A percentile compares a stretch with the other conserved stretches of the same genome.
Conservation (phyloP, 352 stramenopile genomes). For the Phytophthora citrophthora region DNA sequence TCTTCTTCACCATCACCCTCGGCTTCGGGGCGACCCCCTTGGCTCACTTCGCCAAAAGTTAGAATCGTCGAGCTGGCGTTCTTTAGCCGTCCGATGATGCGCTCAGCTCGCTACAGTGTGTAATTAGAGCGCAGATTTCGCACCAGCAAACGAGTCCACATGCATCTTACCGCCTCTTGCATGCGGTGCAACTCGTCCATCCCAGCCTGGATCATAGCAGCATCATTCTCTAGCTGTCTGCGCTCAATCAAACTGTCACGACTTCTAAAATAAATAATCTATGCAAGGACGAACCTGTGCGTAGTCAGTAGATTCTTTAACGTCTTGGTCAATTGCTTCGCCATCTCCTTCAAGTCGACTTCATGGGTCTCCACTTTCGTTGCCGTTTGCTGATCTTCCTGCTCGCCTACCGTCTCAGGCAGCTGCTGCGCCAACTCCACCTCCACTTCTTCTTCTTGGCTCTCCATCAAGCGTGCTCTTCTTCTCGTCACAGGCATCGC, state of each 20-base stretch:
- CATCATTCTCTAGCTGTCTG: constrained; percentile 64
- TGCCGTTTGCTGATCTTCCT: constrained; percentile 15
- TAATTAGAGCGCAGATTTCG: not conserved
- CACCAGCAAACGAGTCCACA: not conserved
- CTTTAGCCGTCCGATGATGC: constrained; percentile 47
- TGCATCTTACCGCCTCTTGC: constrained; percentile 53
- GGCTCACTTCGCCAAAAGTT: constrained; percentile 44
- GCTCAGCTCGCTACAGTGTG: constrained; percentile 38
- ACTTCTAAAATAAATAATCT: not conserved
- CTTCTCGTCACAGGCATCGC: constrained; percentile 44
- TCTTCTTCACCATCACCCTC: constrained; percentile 26
- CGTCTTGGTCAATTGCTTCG: constrained; percentile 41
- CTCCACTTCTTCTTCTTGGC: constrained; percentile 30
- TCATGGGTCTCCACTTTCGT: constrained; percentile 12
- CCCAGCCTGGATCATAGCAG: constrained; percentile 59
- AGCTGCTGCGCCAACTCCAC: constrained; percentile 13
- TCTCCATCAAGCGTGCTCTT: constrained; percentile 39
- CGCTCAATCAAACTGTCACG: not conserved
- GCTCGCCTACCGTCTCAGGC: constrained; percentile 24
- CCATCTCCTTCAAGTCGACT: constrained; percentile 41
- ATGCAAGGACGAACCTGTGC: constrained; percentile 29
- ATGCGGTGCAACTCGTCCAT: constrained; percentile 62
- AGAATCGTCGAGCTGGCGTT: constrained; percentile 68
- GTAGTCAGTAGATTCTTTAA: constrained; percentile 41
- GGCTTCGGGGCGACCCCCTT: constrained; percentile 17